Conservation (phyloP, 2,329 filamentous ascomycete genomes). For the Verticillium alfalfae region DNA sequence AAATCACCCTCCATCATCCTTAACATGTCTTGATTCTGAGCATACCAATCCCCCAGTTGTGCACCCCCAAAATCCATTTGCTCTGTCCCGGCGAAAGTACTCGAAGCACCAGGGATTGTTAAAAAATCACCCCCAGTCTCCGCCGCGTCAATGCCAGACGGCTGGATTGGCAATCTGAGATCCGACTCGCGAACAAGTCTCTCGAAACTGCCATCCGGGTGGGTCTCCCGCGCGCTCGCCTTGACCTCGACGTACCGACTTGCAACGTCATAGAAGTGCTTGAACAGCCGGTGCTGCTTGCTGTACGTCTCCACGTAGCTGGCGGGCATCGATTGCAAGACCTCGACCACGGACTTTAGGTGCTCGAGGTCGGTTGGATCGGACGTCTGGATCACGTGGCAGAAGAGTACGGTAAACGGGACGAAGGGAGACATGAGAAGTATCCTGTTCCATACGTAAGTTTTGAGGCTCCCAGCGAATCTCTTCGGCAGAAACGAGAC, state of each 20-base stretch:
- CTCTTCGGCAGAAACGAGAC: neutral
- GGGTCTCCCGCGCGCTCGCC: neutral
- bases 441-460: slow-evolving; percentile 7
- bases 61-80: neutral
- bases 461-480: neutral
- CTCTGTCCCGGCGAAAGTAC: neutral
- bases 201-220: neutral
- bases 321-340: neutral
- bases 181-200: neutral
- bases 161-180: neutral
- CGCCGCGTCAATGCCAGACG: neutral
- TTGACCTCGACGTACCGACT: neutral
- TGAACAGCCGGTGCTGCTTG: slow-evolving; percentile 14
- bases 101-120: neutral
- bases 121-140: neutral
- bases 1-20: neutral
- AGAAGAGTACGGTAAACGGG: slow-evolving; percentile 19
- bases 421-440: slow-evolving; percentile 15
- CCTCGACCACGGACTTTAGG: slow-evolving; percentile 8
- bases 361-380: slow-evolving; percentile 32
- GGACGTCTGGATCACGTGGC: slow-evolving; percentile 25
- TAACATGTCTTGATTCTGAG: neutral
- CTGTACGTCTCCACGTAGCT: neutral
- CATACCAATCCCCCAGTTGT: neutral
- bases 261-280: slow-evolving; percentile 15